Evolutionary conservation across 2,329 filamentous ascomycete genomes (phyloP), one percentile per base, ranked within the genome.

Genomic region (Diaporthe sp.): DNA sequence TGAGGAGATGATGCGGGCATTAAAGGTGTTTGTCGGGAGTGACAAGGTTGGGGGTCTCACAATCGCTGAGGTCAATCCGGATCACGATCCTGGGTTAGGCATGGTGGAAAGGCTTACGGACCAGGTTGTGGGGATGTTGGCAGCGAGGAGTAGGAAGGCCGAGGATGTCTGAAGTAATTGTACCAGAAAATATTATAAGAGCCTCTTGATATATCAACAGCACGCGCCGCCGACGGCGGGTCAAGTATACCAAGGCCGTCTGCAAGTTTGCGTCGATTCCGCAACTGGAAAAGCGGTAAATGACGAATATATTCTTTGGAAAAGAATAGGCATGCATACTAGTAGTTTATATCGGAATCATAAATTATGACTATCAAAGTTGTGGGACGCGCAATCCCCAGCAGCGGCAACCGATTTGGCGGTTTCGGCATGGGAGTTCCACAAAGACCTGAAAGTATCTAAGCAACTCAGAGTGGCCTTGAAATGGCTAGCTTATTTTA

Each of bases 1-100:
- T 37, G 67, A 71, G 31, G 49, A 57, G 49, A 71, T 71, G 67
- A 71, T 71, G 67, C 49, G 31, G 49, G 67, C 49, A 2, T 25
- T 71, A 12, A 28, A 28, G 49, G 67, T 71, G 5, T 58, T 71
- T 42, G 10, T 71, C 1, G 67, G 31, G 15, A 71, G 67, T 44
- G 53, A 34, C 4, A 71, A 58, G 53, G 10, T 71, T 10, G 67
- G 53, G 12, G 67, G 67, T 19, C 42, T 67, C 2, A 51, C 61
- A 12, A 51, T 67, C n/a, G 61, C 61, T 13, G 61, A 67, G 42
- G 61, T 67, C 44, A 67, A 67, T 34, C 61, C 61, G 15, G 61
- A 65, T 34, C 61, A 65, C 5, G 61, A 65, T 10, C 61, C 61
- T 12, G 61, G 42, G 12, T 19, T 65, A 17, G 61, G 31, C 10